phyloP scores from a whole-genome alignment of 352 stramenopile genomes.

The Pythium scleroteichum region DNA sequence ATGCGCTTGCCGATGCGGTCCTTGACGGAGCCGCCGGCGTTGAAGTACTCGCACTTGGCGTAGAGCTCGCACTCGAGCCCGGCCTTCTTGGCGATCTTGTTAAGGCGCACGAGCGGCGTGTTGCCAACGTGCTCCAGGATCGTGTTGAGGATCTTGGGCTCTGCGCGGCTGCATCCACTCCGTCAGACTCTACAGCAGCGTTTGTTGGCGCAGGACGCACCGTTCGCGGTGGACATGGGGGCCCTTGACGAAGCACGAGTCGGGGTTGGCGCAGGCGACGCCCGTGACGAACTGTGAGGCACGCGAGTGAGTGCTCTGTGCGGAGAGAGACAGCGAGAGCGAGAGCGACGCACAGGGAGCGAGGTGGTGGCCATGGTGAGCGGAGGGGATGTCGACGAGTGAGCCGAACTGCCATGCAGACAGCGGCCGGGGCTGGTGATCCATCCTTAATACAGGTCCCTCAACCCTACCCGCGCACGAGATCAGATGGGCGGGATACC shows the following conservation, averaged over 20 bases:
- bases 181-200: background rate
- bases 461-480: slow-evolving; percentile 18
- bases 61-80: slow-evolving; percentile 89
- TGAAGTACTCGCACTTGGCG: slow-evolving; percentile 96
- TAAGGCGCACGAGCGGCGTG: slow-evolving; percentile 94
- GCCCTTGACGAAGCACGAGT: slow-evolving; percentile 68
- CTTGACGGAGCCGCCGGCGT: slow-evolving; percentile 90
- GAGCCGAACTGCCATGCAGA: slow-evolving; percentile 1
- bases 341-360: slow-evolving; percentile 29
- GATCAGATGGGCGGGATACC: background rate
- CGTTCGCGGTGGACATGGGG: slow-evolving; percentile 64
- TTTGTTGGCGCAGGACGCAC: slow-evolving; percentile 19
- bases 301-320: background rate
- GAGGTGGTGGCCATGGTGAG: slow-evolving; percentile 33
- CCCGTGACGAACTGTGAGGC: slow-evolving; percentile 26
- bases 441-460: slow-evolving; percentile 22
- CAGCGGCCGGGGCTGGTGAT: background rate
- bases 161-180: slow-evolving; percentile 29
- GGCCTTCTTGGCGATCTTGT: slow-evolving; percentile 76
- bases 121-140: slow-evolving; percentile 95
- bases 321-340: background rate
- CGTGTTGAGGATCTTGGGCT: slow-evolving; percentile 90
- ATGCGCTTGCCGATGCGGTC: slow-evolving; percentile 85
- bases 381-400: slow-evolving; percentile 27
- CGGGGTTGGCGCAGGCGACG: slow-evolving; percentile 45